These are phyloP conservation scores for Talaromyces atroroseus DNA, from an alignment of 2,329 filamentous ascomycete species.

Conservation along the genomic window DNA sequence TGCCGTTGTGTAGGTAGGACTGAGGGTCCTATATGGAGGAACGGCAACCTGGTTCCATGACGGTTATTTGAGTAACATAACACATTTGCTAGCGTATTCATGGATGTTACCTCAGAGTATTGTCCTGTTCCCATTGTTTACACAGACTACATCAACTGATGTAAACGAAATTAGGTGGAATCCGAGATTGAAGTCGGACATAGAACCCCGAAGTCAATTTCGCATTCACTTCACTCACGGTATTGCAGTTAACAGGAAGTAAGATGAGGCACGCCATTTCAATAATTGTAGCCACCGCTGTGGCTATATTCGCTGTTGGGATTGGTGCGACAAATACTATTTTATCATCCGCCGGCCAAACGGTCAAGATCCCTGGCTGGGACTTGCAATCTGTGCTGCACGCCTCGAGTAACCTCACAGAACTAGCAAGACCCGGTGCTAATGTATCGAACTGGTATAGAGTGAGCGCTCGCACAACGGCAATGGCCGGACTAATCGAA, in stretches of 20 bases:
- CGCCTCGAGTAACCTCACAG: slow-evolving; percentile 30
- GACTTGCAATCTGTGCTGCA: slow-evolving; percentile 44
- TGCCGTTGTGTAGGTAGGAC: background rate
- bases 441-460: slow-evolving; percentile 51
- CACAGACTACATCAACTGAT: too few species aligned
- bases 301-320: background rate
- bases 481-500: slow-evolving; percentile 54
- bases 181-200: background rate
- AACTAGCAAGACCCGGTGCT: slow-evolving; percentile 40
- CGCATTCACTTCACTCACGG: background rate
- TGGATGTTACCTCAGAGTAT: background rate
- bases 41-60: background rate
- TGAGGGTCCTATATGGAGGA: background rate
- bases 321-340: slow-evolving; percentile 10
- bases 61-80: background rate
- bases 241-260: background rate
- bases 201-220: background rate
- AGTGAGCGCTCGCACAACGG: slow-evolving; percentile 47
- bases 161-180: background rate
- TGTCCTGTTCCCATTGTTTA: background rate
- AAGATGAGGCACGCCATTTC: background rate
- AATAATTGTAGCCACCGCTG: background rate
- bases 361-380: slow-evolving; percentile 38
- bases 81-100: background rate
- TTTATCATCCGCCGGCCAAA: slow-evolving; percentile 23